Base-by-base conservation (phyloP, 108 stramenopile genomes). In the Skeletonema menzelii region DNA sequence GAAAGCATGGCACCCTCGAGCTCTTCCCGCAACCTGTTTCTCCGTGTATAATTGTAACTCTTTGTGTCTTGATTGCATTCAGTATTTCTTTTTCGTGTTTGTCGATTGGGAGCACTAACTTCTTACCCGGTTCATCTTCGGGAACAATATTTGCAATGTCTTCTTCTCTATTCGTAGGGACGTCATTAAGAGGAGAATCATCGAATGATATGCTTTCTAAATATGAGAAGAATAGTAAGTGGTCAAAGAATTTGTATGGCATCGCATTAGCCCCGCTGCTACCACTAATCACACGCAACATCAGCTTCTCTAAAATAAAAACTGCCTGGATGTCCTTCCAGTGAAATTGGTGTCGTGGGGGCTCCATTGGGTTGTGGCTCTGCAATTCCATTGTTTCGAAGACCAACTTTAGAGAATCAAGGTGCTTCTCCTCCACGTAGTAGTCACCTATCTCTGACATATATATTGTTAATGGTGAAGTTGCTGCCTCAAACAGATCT, bases 21-120 rank as follows among this genome's bases (percentile, higher is more conserved):
- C 76, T 80, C 61, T 97, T 97, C 6, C 96, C 97, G 46, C 95
- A 96, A 15, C 95, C 91, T 19, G 93, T 96, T 72, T 94, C 95
- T 12, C 93, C 92, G 17, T 94, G 93, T 70, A 96, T 92, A 11
- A 96, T 92, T 0, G 92, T 91, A n/a, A 96, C 88, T 42, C 95
- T 73, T 28, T 92, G 84, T n/a, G 72, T 75, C 40, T 73, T 69
- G 34, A 95, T 82, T 0, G 83, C 69, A 11, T 83, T 58, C 22
- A 95, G 37, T 60, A 95, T 95, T 20, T 68, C 70, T 8, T 84
- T 73, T 71, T 87, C 80, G 49, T 91, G 87, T 15, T 86, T 88
- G 62, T 94, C 93, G 72, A 94, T 92, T 5, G 93, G 93, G 0
- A 94, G 77, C 68, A 27, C 13, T 10, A 38, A 56, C 24, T 56